Conservation (phyloP, 257 asterid genomes). For the Apocynum venetum region DNA sequence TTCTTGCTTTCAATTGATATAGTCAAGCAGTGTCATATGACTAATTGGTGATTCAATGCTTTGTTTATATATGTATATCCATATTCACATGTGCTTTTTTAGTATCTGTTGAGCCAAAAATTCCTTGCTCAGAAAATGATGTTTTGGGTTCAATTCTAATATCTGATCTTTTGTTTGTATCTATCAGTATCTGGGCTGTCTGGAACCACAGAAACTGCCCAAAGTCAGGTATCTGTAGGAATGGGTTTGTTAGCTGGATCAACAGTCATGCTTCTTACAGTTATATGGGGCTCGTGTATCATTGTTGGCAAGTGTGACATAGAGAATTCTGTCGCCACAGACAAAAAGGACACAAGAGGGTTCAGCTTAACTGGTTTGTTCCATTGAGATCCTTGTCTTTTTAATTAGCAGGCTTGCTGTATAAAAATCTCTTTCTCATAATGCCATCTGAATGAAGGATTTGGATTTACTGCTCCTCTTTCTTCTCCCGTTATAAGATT, state of each 20-base stretch:
- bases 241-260: constrained; percentile 98
- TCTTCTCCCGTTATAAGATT: neutral
- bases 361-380: constrained; percentile 66
- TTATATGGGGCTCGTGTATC: constrained; percentile 87
- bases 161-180: constrained; percentile 2
- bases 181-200: constrained; percentile 82
- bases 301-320: constrained; percentile 78
- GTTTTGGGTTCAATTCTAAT: neutral
- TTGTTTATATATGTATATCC: neutral
- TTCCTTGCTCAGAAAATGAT: neutral
- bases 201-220: constrained; percentile 71
- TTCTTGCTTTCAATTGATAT: neutral
- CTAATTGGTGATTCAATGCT: neutral
- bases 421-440: neutral
- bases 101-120: constrained; percentile 1
- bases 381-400: constrained; percentile 6
- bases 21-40: neutral
- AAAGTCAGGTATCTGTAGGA: constrained; percentile 92
- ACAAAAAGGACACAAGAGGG: constrained; percentile 52
- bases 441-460: too few relatives aligned
- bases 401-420: neutral
- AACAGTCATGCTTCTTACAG: constrained; percentile 87
- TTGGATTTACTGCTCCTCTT: neutral
- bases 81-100: neutral
- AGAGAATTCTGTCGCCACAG: constrained; percentile 41